These are phyloP conservation scores for Pichia californica DNA, from an alignment of 805 yeast species.

Conservation along the genomic window DNA sequence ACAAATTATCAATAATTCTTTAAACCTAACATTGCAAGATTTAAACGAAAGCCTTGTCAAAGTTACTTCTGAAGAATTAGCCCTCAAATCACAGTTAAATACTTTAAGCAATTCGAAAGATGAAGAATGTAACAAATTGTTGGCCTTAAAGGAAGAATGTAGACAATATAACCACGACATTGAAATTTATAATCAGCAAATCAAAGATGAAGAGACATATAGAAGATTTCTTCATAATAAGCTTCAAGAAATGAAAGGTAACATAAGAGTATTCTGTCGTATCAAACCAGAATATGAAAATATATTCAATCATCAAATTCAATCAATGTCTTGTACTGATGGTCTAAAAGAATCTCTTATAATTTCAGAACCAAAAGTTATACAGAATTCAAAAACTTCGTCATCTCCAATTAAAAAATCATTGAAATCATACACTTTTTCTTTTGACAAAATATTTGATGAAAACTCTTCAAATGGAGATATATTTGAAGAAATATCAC, in stretches of 20 bases:
- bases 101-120: constrained; percentile 9
- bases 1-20: not conserved
- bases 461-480: constrained; percentile 46
- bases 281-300: constrained; percentile 49
- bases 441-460: constrained; percentile 74
- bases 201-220: constrained; percentile 24
- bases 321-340: constrained; percentile 13
- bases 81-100: not conserved
- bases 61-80: not conserved
- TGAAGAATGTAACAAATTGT: constrained; percentile 3
- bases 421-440: constrained; percentile 34
- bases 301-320: constrained; percentile 12
- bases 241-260: constrained; percentile 85
- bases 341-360: constrained; percentile 27
- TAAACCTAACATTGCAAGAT: constrained; percentile 5
- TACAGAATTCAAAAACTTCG: not conserved
- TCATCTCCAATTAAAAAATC: constrained; percentile 14
- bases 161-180: constrained; percentile 22
- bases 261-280: constrained; percentile 85
- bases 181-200: constrained; percentile 21
- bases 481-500: constrained; percentile 80
- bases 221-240: constrained; percentile 65
- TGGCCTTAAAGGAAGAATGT: constrained; percentile 12
- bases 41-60: constrained; percentile 3
- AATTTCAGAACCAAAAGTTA: constrained; percentile 20